phyloP scores from a whole-genome alignment of 768 basidiomycete genomes.

The Favolaschia claudopus region DNA sequence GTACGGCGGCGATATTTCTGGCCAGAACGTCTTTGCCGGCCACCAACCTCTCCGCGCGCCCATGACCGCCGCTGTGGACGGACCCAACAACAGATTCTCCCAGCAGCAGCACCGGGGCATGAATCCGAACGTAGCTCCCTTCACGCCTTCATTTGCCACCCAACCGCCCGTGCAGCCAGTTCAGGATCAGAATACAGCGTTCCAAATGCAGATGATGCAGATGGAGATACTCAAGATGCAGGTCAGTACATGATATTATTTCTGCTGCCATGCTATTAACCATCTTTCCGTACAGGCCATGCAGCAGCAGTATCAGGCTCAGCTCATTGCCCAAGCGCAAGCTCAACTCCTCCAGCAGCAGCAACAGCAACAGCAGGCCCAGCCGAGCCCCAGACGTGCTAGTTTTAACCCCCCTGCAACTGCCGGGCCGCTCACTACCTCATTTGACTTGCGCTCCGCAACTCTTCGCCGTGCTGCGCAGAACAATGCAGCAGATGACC shows the following conservation, averaged over 20 bases:
- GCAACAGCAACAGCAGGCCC: conserved; percentile 47
- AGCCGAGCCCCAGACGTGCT: conserved; percentile 54
- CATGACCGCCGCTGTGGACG: conserved; percentile 78
- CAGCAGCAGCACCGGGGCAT: conserved; percentile 69
- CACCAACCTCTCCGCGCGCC: conserved; percentile 47
- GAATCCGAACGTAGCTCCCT: conserved; percentile 63
- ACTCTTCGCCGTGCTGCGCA: conserved; percentile 72
- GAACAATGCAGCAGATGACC: conserved; percentile 56
- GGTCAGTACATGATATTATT: conserved; percentile 51
- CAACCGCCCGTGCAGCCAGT: conserved; percentile 53
- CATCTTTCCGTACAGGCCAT: conserved; percentile 53
- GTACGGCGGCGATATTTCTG: conserved; percentile 63
- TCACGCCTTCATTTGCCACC: conserved; percentile 59
- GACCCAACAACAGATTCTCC: conserved; percentile 68
- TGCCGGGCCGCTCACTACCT: conserved; percentile 71
- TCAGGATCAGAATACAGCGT: conserved; percentile 67
- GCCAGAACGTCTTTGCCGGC: conserved; percentile 60
- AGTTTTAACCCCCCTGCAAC: conserved; percentile 67
- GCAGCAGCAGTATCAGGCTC: conserved; percentile 81
- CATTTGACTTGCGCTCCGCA: conserved; percentile 71
- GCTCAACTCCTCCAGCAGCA: conserved; percentile 61
- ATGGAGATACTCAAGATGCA: conserved; percentile 84
- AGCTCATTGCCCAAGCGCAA: conserved; percentile 69
- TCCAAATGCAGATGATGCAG: conserved; percentile 88
- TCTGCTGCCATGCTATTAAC: conserved; percentile 16